phyloP scores from a whole-genome alignment of 2,329 filamentous ascomycete genomes.

The Neophaeococcomyces aloes region DNA sequence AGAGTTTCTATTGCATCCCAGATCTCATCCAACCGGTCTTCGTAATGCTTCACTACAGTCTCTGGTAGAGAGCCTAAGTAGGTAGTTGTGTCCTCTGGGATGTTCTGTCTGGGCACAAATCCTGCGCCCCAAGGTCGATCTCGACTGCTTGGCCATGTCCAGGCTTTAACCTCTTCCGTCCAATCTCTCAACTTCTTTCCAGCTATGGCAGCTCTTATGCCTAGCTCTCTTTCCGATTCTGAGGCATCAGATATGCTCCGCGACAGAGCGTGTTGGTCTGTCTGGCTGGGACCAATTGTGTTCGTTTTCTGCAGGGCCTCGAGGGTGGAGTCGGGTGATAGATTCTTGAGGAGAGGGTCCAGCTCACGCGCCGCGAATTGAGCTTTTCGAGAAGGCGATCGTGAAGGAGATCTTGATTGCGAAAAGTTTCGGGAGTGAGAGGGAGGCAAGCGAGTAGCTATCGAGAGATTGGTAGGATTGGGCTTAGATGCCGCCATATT shows the following conservation, averaged over 20 bases:
- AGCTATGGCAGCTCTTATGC: constrained; percentile 48
- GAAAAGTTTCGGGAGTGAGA: constrained; percentile 15
- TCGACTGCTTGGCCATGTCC: constrained; percentile 44
- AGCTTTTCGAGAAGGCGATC: constrained; percentile 29
- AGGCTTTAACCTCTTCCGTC: constrained; percentile 48
- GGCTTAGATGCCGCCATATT: constrained; percentile 14
- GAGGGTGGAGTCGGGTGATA: constrained; percentile 45
- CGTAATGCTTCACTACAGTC: constrained; percentile 55
- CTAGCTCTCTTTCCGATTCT: constrained; percentile 47
- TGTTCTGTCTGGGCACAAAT: constrained; percentile 26
- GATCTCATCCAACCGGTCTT: constrained; percentile 65
- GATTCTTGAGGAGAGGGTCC: constrained; percentile 41
- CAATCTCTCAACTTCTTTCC: constrained; percentile 49
- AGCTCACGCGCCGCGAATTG: constrained; percentile 30
- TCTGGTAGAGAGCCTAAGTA: constrained; percentile 64
- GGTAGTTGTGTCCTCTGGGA: constrained; percentile 21
- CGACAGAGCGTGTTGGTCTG: constrained; percentile 31
- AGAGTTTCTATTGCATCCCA: constrained; percentile 36
- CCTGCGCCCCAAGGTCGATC: constrained; percentile 32
- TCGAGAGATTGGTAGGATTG: constrained; percentile 14
- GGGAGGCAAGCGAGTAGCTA: constrained; percentile 14
- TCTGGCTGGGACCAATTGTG: constrained; percentile 30
- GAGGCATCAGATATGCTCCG: constrained; percentile 47
- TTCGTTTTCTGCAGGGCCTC: constrained; percentile 38
- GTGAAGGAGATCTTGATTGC: constrained; percentile 28